Evolutionary conservation across 2,329 filamentous ascomycete species (phyloP).

Genomic region (Aspergillus sp.): DNA sequence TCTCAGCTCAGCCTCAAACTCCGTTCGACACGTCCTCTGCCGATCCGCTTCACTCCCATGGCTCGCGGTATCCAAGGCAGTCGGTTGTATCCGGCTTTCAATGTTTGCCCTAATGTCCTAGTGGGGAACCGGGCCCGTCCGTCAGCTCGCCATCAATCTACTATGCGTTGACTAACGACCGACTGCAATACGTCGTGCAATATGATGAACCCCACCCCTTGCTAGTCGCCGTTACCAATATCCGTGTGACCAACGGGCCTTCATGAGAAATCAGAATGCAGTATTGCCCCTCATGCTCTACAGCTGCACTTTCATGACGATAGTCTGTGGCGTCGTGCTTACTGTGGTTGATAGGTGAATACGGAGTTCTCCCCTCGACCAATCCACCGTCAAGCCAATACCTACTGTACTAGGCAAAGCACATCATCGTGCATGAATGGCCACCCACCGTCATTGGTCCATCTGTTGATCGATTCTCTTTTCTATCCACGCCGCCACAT

Average conservation of each 20-base stretch:
- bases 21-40: background rate
- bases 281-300: background rate
- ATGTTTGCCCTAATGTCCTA: no score
- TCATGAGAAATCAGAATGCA: background rate
- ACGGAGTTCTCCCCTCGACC: no score
- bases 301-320: no score
- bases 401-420: no score
- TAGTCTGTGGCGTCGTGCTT: constrained; percentile 1
- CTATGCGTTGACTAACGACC: background rate
- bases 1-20: constrained; percentile 1
- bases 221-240: background rate
- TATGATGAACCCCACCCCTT: background rate
- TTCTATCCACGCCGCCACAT: background rate
- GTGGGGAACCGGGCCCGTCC: background rate
- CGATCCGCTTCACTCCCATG: constrained; percentile 1
- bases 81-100: background rate
- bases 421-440: background rate
- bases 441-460: background rate
- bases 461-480: background rate
- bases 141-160: constrained; percentile 5
- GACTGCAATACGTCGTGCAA: background rate
- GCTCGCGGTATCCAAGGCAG: constrained; percentile 1
- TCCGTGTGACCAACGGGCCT: background rate
- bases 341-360: no score
- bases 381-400: background rate